phyloP scores from a whole-genome alignment of 2,329 filamentous ascomycete genomes.

The Paraphoma sp. region DNA sequence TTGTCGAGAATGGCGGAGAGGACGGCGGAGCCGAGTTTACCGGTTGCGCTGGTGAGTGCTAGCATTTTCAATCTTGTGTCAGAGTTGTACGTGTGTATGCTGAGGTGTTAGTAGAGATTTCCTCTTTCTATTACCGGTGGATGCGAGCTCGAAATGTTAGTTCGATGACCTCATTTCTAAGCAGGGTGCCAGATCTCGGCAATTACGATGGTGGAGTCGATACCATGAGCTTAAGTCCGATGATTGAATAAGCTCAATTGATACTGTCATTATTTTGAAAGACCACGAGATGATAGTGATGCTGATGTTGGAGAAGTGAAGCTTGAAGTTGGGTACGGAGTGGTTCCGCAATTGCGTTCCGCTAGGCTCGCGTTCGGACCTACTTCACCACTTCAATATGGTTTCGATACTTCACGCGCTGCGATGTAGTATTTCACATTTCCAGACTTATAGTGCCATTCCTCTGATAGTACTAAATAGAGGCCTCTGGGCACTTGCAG shows the following conservation, averaged over 20 bases:
- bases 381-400: not conserved
- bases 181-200: not conserved
- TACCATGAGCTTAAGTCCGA: not conserved
- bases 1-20: slow-evolving; percentile 51
- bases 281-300: not conserved
- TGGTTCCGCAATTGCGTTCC: not conserved
- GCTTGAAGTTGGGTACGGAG: not conserved
- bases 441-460: no score
- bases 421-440: no score
- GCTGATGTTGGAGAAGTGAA: not conserved
- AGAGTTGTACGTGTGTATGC: not conserved
- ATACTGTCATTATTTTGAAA: no score
- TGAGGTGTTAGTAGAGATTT: not conserved
- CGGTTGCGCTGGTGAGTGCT: slow-evolving; percentile 53
- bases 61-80: slow-evolving; percentile 26
- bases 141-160: not conserved
- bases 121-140: not conserved
- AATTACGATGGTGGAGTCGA: not conserved
- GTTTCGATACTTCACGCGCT: no score
- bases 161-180: slow-evolving; percentile 1
- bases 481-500: no score
- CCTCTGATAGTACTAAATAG: no score
- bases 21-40: slow-evolving; percentile 55
- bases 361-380: not conserved
- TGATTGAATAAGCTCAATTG: not conserved